These are phyloP conservation scores for Clitoria ternatea DNA, from an alignment of 306 rosid genomes.

Conservation along the genomic window DNA sequence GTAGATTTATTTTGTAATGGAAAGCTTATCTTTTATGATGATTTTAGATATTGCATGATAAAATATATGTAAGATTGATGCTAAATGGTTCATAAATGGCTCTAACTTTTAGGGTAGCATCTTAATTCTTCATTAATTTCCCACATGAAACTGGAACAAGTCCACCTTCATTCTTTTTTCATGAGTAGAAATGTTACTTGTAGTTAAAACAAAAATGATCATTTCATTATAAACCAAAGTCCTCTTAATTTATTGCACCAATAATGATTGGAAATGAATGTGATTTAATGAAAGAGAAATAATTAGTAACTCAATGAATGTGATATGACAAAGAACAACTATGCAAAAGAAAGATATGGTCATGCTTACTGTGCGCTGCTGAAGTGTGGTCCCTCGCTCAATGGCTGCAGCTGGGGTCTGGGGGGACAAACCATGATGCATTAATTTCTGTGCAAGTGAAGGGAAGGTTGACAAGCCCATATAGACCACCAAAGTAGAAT, in stretches of 20 bases:
- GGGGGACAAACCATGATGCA: conserved; percentile 73
- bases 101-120: not conserved
- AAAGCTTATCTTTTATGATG: not conserved
- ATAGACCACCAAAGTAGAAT: conserved; percentile 85
- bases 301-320: not conserved
- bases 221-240: not conserved
- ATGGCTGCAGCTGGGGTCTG: conserved; percentile 87
- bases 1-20: not conserved
- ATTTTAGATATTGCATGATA: not conserved
- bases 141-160: not conserved
- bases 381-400: conserved; percentile 91
- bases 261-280: not conserved
- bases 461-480: conserved; percentile 97
- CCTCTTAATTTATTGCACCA: not conserved
- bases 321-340: not conserved
- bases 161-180: not conserved
- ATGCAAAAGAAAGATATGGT: not conserved
- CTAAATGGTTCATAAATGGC: not conserved
- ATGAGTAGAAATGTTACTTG: not conserved
- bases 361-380: conserved; percentile 69
- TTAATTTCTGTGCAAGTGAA: conserved; percentile 74
- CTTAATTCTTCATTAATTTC: not conserved
- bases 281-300: not conserved
- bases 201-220: not conserved
- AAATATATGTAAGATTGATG: not conserved